Evolutionary conservation across 805 yeast species (phyloP).

Genomic region (Wickerhamiella alocasiicola): DNA sequence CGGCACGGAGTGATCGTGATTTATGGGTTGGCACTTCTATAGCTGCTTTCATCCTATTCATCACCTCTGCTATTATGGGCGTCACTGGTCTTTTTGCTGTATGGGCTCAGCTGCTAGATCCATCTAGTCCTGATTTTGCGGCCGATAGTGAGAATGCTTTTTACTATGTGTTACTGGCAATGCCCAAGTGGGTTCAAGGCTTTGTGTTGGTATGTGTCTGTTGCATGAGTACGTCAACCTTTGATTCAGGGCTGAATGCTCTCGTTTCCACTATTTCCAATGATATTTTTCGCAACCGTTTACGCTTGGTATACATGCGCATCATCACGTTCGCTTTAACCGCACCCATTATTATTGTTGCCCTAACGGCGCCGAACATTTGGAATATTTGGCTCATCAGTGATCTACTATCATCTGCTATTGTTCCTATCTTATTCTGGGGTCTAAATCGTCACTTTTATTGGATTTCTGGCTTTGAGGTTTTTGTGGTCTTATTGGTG

Average conservation of each 20-base stretch:
- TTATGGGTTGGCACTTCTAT: constrained; percentile 61
- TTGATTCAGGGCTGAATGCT: constrained; percentile 82
- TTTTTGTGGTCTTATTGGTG: constrained; percentile 76
- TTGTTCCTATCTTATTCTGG: constrained; percentile 70
- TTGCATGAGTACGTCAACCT: constrained; percentile 71
- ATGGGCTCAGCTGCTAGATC: constrained; percentile 62
- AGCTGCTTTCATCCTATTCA: constrained; percentile 55
- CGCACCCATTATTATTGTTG: constrained; percentile 81
- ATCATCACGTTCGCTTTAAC: constrained; percentile 58
- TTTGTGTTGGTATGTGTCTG: constrained; percentile 65
- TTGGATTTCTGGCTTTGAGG: constrained; percentile 67
- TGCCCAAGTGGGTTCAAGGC: constrained; percentile 82
- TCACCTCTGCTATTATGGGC: constrained; percentile 61
- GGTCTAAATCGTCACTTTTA: constrained; percentile 59
- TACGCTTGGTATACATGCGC: constrained; percentile 55
- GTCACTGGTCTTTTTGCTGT: constrained; percentile 78
- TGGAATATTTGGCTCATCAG: constrained; percentile 82
- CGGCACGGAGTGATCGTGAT: constrained; percentile 66
- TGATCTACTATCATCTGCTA: constrained; percentile 75
- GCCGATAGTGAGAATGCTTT: constrained; percentile 53
- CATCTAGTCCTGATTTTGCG: constrained; percentile 30
- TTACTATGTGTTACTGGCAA: constrained; percentile 51
- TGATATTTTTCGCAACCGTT: constrained; percentile 74
- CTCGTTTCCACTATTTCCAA: constrained; percentile 80
- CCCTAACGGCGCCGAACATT: constrained; percentile 69